These are phyloP conservation scores for Calocybe indica DNA, from an alignment of 768 basidiomycete species.

Conservation along the genomic window DNA sequence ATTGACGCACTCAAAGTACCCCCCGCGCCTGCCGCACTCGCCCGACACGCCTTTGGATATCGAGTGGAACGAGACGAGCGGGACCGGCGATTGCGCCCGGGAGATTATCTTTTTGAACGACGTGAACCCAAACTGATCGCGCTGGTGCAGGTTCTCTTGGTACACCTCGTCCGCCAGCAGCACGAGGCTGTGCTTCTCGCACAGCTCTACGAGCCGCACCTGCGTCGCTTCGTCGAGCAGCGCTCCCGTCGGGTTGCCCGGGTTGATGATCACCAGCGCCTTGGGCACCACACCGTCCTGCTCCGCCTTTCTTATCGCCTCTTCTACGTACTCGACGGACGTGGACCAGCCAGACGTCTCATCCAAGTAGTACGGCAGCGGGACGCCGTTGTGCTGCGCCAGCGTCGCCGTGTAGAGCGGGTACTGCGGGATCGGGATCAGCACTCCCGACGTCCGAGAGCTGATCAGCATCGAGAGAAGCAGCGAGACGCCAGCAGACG, in stretches of 20 bases:
- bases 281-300: conserved; percentile 60
- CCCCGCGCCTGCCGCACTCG: conserved; percentile 96
- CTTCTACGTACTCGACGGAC: conserved; percentile 57
- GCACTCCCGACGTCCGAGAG: conserved; percentile 61
- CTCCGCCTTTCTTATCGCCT: conserved; percentile 59
- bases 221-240: conserved; percentile 71
- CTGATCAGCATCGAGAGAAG: conserved; percentile 77
- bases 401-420: conserved; percentile 95
- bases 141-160: conserved; percentile 84
- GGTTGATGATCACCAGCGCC: conserved; percentile 96
- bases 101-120: conserved; percentile 90
- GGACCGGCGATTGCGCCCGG: conserved; percentile 59
- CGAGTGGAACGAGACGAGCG: conserved; percentile 94
- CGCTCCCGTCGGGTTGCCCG: conserved; percentile 94
- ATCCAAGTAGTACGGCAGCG: conserved; percentile 86
- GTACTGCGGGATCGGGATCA: conserved; percentile 98
- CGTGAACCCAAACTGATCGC: conserved; percentile 65
- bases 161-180: conserved; percentile 99
- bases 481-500: conserved; percentile 90
- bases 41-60: conserved; percentile 96
- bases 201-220: conserved; percentile 71
- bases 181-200: conserved; percentile 79
- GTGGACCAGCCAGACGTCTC: conserved; percentile 83
- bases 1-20: conserved; percentile 93
- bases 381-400: conserved; percentile 73